These are phyloP conservation scores for Suhomyces atakaporum DNA, from an alignment of 1,139 yeast species.

Conservation along the genomic window DNA sequence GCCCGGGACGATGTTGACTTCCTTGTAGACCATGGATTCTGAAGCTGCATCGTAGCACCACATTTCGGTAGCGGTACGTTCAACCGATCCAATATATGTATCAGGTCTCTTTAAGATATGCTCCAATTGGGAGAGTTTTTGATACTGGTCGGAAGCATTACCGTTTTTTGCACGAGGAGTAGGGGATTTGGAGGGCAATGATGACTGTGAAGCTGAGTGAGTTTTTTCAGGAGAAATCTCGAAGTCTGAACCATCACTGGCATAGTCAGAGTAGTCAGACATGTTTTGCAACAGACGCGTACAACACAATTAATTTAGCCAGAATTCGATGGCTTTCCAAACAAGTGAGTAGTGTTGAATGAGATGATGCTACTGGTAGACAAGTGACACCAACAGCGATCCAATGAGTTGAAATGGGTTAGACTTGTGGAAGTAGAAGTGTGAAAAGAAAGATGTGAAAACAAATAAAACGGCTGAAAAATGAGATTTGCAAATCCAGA, in stretches of 20 bases:
- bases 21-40: conserved; percentile 70
- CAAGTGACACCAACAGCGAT: too few species aligned
- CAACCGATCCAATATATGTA: conserved; percentile 95
- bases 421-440: too few species aligned
- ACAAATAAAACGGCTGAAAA: too few species aligned
- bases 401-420: too few species aligned
- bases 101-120: conserved; percentile 98
- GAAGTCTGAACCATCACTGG: conserved; percentile 8
- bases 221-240: conserved; percentile 4
- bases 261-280: conserved; percentile 7
- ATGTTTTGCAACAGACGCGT: too few species aligned
- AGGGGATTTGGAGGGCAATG: conserved; percentile 3
- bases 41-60: conserved; percentile 80
- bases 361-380: too few species aligned
- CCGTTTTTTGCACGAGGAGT: conserved; percentile 3
- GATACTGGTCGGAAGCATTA: conserved; percentile 77
- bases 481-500: too few species aligned
- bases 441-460: too few species aligned
- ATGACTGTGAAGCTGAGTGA: too few species aligned
- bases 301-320: too few species aligned
- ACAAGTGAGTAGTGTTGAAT: too few species aligned
- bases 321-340: too few species aligned
- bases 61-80: conserved; percentile 73
- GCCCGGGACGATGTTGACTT: conserved; percentile 89
- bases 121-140: conserved; percentile 89